These are phyloP conservation scores for Ascochyta pisi DNA, from an alignment of 2,329 filamentous ascomycete genomes.

Conservation along the genomic window DNA sequence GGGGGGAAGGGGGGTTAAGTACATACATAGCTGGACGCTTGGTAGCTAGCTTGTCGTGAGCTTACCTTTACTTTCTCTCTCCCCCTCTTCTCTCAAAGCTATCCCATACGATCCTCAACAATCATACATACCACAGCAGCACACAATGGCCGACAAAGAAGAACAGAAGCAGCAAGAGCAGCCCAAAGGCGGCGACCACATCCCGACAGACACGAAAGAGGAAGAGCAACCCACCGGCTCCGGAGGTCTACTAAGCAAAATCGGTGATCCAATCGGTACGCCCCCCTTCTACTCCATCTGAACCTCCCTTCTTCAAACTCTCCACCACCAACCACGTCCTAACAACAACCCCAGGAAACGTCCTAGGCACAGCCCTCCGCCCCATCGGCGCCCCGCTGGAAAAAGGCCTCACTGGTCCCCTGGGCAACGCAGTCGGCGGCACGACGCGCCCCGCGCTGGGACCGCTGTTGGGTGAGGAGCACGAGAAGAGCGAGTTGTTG, in stretches of 20 bases:
- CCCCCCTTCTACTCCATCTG: neutral
- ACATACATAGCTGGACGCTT: neutral
- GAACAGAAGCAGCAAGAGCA: constrained; percentile 19
- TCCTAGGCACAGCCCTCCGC: constrained; percentile 47
- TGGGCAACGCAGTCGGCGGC: constrained; percentile 47
- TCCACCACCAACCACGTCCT: neutral
- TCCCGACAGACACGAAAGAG: constrained; percentile 29
- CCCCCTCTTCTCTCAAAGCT: no score
- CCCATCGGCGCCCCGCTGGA: constrained; percentile 50
- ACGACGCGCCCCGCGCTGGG: constrained; percentile 46
- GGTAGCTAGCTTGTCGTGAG: no score
- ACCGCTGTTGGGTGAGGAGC: constrained; percentile 43
- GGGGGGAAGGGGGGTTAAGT: neutral
- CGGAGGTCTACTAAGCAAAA: constrained; percentile 36
- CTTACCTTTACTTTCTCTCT: no score
- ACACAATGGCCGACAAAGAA: constrained; percentile 22
- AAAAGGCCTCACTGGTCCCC: constrained; percentile 45
- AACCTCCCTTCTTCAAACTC: neutral
- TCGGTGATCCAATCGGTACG: constrained; percentile 45
- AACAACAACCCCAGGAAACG: constrained; percentile 37
- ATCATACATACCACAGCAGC: neutral
- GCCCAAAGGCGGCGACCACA: constrained; percentile 35
- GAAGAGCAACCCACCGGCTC: constrained; percentile 31
- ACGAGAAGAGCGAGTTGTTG: constrained; percentile 46
- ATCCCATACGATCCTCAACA: neutral